Conservation (phyloP, 2,329 filamentous ascomycete genomes). For the Fusarium torreyae region DNA sequence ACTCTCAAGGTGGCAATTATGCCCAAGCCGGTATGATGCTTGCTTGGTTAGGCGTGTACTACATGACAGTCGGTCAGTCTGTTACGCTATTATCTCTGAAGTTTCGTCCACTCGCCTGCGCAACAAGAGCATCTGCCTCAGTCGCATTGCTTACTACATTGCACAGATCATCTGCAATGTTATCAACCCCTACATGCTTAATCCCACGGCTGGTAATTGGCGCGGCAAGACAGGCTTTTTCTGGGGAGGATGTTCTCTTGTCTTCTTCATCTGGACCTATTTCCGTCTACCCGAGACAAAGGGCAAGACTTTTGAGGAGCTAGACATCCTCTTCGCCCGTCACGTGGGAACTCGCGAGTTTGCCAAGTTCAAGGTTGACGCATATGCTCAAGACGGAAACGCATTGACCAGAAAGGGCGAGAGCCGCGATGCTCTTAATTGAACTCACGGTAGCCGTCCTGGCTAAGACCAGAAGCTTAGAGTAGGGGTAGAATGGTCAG, state of each 20-base stretch:
- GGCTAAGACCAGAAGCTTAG: too few relatives aligned
- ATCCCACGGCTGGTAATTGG: slow-evolving; percentile 50
- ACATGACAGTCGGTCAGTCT: slow-evolving; percentile 58
- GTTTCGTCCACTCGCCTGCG: slow-evolving; percentile 56
- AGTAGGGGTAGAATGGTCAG: too few relatives aligned
- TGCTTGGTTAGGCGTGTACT: slow-evolving; percentile 59
- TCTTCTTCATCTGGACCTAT: slow-evolving; percentile 62
- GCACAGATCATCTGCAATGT: slow-evolving; percentile 47
- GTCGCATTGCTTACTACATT: slow-evolving; percentile 49
- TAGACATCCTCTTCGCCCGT: slow-evolving; percentile 68
- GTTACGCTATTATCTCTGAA: slow-evolving; percentile 59
- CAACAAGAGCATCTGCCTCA: slow-evolving; percentile 58
- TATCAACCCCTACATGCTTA: slow-evolving; percentile 49
- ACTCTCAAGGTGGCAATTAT: slow-evolving; percentile 27
- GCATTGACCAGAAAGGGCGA: slow-evolving; percentile 3
- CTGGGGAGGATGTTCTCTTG: slow-evolving; percentile 55
- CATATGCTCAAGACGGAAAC: slow-evolving; percentile 32
- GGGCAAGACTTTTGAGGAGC: slow-evolving; percentile 63
- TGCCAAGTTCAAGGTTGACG: slow-evolving; percentile 53
- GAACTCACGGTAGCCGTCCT: too few relatives aligned
- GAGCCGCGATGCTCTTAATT: too few relatives aligned
- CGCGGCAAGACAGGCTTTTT: slow-evolving; percentile 58
- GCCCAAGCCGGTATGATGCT: slow-evolving; percentile 56
- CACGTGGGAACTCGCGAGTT: slow-evolving; percentile 59
- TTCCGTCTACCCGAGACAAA: slow-evolving; percentile 67